Base-by-base conservation (phyloP, 1,284 basidiomycete species). In the Leucoagaricus sp. region DNA sequence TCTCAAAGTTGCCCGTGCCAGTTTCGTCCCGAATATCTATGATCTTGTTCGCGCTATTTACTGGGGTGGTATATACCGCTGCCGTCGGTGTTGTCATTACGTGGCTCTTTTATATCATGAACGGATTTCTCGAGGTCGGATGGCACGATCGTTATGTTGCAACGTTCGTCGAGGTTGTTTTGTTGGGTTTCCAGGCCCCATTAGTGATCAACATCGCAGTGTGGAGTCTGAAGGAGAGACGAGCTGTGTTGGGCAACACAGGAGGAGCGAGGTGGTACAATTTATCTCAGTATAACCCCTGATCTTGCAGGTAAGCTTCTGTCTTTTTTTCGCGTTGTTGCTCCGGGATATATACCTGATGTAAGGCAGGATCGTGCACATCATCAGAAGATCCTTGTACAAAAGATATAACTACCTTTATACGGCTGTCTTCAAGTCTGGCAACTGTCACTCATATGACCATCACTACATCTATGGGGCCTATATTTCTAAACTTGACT, bases 181-280 rank as follows among this genome's bases (percentile, higher is more conserved):
- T 17, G 12, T 28, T 56, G 31, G 31, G 15, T 4, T 15, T 50
- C 29, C 48, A 56, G 25, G 25, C 38, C n/a, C 42, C 49, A 9
- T 23, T 46, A 15, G n/a, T 56, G 26, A 17, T 56, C 15, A 3
- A 45, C 8, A 46, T 56, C 21, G 49, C 54, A 8, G 19, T 56
- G 23, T 50, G 54, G 54, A 50, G 40, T 36, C 34, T 49, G 47
- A 21, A 34, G 21, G 48, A 56, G 42, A 56, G 54, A 41, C 38
- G 54, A 9, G 31, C 23, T 17, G 9, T 44, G 26, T 19, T 45
- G 0, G 48, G 54, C 15, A 31, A 13, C 13, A 15, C 21, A 0
- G 33, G 23, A 1, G 29, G 47, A n/a, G n/a, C n/a, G 12, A 56
- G 23, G 26, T 56, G 42, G 54, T 50, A 56, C 31, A 21, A 49